A percentile compares a stretch with the other conserved stretches of the same genome.
phyloP scores from a whole-genome alignment of 2,329 filamentous ascomycete species.

The Talaromyces albobiverticillius region DNA sequence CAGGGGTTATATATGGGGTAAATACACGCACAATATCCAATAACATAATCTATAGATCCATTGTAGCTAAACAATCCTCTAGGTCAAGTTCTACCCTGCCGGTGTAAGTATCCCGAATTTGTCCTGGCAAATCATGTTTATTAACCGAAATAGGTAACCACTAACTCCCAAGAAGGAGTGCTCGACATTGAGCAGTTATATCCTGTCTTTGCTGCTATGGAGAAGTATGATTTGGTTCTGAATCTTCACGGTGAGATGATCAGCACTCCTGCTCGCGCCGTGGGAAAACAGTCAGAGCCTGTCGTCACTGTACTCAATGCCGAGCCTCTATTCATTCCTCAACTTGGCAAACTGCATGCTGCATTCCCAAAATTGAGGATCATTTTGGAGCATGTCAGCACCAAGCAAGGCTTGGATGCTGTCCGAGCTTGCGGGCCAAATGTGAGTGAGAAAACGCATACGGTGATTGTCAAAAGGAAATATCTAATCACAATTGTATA shows the following conservation, averaged over 20 bases:
- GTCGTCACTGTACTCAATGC: conserved; percentile 62
- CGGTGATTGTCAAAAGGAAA: not conserved
- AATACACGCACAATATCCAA: conserved; percentile 15
- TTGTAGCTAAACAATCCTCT: conserved; percentile 42
- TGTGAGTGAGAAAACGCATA: conserved; percentile 32
- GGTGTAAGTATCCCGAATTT: conserved; percentile 27
- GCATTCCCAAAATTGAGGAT: conserved; percentile 62
- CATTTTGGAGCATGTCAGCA: conserved; percentile 82
- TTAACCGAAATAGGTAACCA: conserved; percentile 39
- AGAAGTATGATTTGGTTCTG: conserved; percentile 74
- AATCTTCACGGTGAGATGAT: conserved; percentile 89
- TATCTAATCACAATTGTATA: not conserved
- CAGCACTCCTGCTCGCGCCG: conserved; percentile 30
- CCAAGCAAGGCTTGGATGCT: conserved; percentile 73
- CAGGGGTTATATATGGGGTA: conserved; percentile 66
- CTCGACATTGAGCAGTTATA: conserved; percentile 45
- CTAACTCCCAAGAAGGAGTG: conserved; percentile 54
- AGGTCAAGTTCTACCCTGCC: conserved; percentile 50
- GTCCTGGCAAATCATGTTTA: not conserved
- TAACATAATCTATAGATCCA: conserved; percentile 16
- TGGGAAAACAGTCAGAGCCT: conserved; percentile 18
- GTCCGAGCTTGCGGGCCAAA: conserved; percentile 73
- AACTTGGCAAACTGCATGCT: conserved; percentile 67
- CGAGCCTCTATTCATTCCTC: conserved; percentile 77
- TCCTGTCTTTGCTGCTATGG: conserved; percentile 82